Evolutionary conservation across 2,329 filamentous ascomycete species (phyloP).

Genomic region (Penicillium brasilianum): DNA sequence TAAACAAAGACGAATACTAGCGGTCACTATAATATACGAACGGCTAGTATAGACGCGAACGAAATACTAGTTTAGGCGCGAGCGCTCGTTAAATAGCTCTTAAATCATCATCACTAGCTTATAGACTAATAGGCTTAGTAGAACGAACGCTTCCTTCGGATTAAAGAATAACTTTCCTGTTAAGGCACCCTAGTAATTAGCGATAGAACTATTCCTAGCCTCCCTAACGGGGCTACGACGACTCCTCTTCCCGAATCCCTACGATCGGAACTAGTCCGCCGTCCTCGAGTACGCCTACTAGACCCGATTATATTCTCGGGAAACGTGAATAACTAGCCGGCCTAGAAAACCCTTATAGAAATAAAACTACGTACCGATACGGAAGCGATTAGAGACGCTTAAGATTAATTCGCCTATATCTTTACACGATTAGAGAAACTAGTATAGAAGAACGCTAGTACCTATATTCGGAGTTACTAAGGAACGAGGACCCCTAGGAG

Average conservation of each 20-base stretch:
- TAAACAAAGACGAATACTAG: no score
- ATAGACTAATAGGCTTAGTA: background rate
- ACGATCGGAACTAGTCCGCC: background rate
- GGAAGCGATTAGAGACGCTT: background rate
- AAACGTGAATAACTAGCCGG: background rate
- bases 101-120: background rate
- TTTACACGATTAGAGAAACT: background rate
- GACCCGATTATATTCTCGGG: background rate
- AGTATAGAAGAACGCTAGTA: background rate
- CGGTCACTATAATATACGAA: background rate
- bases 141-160: background rate
- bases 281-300: background rate
- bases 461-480: background rate
- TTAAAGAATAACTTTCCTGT: no score
- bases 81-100: background rate
- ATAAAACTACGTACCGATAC: background rate
- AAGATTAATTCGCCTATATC: background rate
- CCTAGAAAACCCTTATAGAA: background rate
- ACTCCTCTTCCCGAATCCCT: background rate
- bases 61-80: background rate
- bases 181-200: no score
- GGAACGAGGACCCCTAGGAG: background rate
- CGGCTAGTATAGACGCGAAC: background rate
- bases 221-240: no score
- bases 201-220: no score